Evolutionary conservation across 768 basidiomycete species (phyloP).

Genomic region (Trametes gibbosa): DNA sequence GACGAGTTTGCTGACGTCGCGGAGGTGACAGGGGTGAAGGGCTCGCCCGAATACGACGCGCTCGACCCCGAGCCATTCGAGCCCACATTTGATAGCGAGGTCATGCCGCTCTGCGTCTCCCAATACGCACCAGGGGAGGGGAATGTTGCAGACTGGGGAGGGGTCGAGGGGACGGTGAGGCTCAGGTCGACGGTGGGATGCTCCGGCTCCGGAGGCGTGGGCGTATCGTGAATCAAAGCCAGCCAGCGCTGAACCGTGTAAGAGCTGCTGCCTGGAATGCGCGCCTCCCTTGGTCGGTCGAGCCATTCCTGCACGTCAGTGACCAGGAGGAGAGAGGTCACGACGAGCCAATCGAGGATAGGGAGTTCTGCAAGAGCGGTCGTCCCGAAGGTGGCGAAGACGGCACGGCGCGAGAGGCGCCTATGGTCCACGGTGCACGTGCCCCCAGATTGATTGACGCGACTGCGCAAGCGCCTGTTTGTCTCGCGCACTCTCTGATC

Average conservation of each 20-base stretch:
- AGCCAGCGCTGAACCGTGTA: constrained; percentile 27
- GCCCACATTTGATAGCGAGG: constrained; percentile 17
- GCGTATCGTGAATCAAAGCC: no score
- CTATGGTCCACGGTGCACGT: constrained; percentile 15
- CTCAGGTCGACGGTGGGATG: no score
- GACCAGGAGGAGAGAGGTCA: constrained; percentile 64
- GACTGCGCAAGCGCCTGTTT: background rate
- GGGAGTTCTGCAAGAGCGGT: constrained; percentile 9
- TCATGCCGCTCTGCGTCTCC: constrained; percentile 21
- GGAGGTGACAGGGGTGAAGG: constrained; percentile 17
- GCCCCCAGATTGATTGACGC: no score
- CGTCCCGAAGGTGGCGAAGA: background rate
- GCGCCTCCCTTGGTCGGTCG: constrained; percentile 30
- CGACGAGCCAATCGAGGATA: constrained; percentile 71
- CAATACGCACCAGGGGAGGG: constrained; percentile 16
- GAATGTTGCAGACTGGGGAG: constrained; percentile 18
- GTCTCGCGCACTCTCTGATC: background rate
- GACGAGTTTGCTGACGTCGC: no score
- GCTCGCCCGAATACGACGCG: constrained; percentile 18
- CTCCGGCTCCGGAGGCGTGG: no score
- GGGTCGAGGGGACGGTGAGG: no score
- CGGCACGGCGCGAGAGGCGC: constrained; percentile 11
- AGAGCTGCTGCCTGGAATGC: constrained; percentile 25
- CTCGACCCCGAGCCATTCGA: constrained; percentile 23
- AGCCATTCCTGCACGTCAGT: constrained; percentile 65